These are phyloP conservation scores for Globisporangium middletonii DNA, from an alignment of 352 stramenopile species.

Conservation along the genomic window DNA sequence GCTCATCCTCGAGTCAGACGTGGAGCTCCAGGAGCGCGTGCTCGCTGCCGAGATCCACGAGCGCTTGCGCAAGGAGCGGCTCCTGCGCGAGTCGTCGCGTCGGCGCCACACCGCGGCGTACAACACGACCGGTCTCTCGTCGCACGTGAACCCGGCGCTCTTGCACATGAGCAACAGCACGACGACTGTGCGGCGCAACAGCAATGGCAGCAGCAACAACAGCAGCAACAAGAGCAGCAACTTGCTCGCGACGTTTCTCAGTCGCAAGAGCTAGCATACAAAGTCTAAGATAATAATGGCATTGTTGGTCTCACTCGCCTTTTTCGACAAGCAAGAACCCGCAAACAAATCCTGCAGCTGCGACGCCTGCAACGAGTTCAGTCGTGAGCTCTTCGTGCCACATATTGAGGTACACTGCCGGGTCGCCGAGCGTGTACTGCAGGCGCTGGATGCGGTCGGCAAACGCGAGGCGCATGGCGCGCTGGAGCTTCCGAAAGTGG, in stretches of 20 bases:
- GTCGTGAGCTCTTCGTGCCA: constrained; percentile 38
- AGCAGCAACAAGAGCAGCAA: constrained; percentile 1
- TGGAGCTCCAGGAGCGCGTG: constrained; percentile 30
- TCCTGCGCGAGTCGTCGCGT: constrained; percentile 32
- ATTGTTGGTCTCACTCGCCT: constrained; percentile 10
- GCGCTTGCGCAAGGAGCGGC: constrained; percentile 31
- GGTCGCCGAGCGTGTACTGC: constrained; percentile 32
- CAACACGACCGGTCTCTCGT: constrained; percentile 7
- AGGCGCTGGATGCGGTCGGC: constrained; percentile 23
- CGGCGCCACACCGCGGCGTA: constrained; percentile 30
- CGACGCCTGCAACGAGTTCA: constrained; percentile 41
- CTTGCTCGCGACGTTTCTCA: constrained; percentile 11
- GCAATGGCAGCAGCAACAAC: not conserved
- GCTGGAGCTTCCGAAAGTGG: constrained; percentile 45
- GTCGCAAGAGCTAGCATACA: constrained; percentile 11
- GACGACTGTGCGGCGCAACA: constrained; percentile 8
- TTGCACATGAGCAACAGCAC: constrained; percentile 15
- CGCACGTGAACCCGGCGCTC: constrained; percentile 14
- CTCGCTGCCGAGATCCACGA: constrained; percentile 36
- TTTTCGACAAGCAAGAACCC: constrained; percentile 57
- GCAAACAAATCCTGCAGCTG: constrained; percentile 35
- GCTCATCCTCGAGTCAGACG: constrained; percentile 26
- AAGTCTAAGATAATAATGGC: not conserved
- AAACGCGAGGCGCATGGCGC: constrained; percentile 40
- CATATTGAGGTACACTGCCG: constrained; percentile 23